Evolutionary conservation across 2,329 filamentous ascomycete species (phyloP).

Genomic region (Sphaerulina vaccinii): DNA sequence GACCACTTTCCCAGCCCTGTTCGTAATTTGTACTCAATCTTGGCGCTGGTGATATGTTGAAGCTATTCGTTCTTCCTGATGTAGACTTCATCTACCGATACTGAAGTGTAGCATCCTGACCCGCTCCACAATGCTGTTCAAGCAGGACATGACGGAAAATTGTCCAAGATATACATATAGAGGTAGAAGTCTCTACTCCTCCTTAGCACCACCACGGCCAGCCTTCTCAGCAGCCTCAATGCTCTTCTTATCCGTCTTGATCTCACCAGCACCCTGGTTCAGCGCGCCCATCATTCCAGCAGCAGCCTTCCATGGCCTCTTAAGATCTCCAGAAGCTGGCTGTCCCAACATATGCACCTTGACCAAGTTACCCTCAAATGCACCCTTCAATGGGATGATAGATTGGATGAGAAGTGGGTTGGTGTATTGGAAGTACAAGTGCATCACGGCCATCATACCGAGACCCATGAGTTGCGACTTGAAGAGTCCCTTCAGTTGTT

Average conservation of each 20-base stretch:
- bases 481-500: slow-evolving; percentile 80
- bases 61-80: too few species aligned
- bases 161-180: not conserved
- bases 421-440: slow-evolving; percentile 99
- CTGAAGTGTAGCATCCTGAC: too few species aligned
- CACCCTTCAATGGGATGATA: slow-evolving; percentile 95
- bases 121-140: too few species aligned
- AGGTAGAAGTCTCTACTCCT: slow-evolving; percentile 43
- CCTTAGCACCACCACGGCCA: slow-evolving; percentile 53
- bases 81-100: too few species aligned
- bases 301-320: slow-evolving; percentile 88
- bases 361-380: slow-evolving; percentile 90
- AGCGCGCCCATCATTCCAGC: slow-evolving; percentile 80
- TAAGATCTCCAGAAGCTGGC: slow-evolving; percentile 83
- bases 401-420: slow-evolving; percentile 98
- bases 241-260: slow-evolving; percentile 76
- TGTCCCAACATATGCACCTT: slow-evolving; percentile 93
- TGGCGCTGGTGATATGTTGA: too few species aligned
- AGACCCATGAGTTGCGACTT: slow-evolving; percentile 93
- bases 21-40: too few species aligned
- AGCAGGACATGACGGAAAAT: too few species aligned
- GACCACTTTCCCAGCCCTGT: too few species aligned
- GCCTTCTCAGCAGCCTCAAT: slow-evolving; percentile 53
- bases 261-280: slow-evolving; percentile 59
- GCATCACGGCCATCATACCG: slow-evolving; percentile 98